Conservation (phyloP, 257 asterid species). For the Striga asiatica region DNA sequence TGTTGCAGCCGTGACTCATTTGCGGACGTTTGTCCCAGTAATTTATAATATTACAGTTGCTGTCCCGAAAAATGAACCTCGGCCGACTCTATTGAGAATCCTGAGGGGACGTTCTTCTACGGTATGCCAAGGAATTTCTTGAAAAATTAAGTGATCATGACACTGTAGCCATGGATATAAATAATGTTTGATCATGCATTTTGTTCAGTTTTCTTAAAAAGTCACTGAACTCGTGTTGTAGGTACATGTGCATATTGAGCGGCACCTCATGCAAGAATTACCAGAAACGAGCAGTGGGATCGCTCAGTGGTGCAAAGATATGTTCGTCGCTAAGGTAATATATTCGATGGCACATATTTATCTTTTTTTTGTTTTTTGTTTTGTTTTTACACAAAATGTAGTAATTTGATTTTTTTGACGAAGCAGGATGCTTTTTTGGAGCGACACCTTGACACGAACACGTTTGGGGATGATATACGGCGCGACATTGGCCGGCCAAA, state of each 20-base stretch:
- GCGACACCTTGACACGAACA: slow-evolving; percentile 46
- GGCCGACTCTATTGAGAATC: slow-evolving; percentile 62
- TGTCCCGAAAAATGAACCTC: slow-evolving; percentile 63
- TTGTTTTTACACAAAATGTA: not conserved
- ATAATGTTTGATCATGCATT: not conserved
- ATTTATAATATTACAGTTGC: slow-evolving; percentile 63
- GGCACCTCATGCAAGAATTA: slow-evolving; percentile 52
- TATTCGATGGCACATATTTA: not conserved
- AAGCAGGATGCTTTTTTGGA: slow-evolving; percentile 66
- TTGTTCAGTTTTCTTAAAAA: too few species aligned
- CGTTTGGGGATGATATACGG: slow-evolving; percentile 40
- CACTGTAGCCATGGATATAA: too few species aligned
- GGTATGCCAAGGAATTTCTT: slow-evolving; percentile 35
- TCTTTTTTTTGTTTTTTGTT: not conserved
- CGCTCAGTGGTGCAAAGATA: slow-evolving; percentile 89
- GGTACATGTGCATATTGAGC: slow-evolving; percentile 76
- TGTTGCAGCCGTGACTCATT: slow-evolving; percentile 57
- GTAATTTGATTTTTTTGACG: not conserved
- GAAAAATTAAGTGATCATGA: slow-evolving; percentile 6
- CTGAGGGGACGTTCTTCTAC: slow-evolving; percentile 61
- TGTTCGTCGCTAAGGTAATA: slow-evolving; percentile 62
- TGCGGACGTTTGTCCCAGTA: slow-evolving; percentile 57
- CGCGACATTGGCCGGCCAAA: slow-evolving; percentile 48
- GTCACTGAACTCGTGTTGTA: slow-evolving; percentile 15
- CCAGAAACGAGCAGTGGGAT: slow-evolving; percentile 61